A percentile compares a stretch with the other conserved stretches of the same genome.
Evolutionary conservation across 2,329 filamentous ascomycete species (phyloP).

Genomic region (Phialophora macrospora): DNA sequence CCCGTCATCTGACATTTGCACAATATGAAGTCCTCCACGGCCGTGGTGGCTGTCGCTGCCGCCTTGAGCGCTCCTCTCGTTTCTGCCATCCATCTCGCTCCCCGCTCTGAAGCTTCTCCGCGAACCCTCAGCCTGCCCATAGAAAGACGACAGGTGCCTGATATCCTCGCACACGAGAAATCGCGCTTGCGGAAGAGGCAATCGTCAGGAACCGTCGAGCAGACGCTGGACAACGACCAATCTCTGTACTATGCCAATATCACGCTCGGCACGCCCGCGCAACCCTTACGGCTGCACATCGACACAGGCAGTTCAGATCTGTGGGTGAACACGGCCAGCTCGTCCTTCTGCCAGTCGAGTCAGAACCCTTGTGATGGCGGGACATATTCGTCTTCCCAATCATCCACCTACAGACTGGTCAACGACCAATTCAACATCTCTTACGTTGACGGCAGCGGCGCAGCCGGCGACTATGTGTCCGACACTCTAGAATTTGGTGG

Average conservation of each 20-base stretch:
- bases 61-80: slow-evolving; percentile 29
- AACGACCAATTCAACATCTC: slow-evolving; percentile 82
- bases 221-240: slow-evolving; percentile 37
- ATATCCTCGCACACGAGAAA: slow-evolving; percentile 34
- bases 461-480: slow-evolving; percentile 77
- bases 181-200: slow-evolving; percentile 30
- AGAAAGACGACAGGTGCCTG: slow-evolving; percentile 28
- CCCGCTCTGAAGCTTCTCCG: slow-evolving; percentile 35
- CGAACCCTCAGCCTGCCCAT: slow-evolving; percentile 35
- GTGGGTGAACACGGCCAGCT: slow-evolving; percentile 69
- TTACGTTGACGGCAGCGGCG: slow-evolving; percentile 81
- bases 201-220: slow-evolving; percentile 26
- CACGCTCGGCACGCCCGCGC: slow-evolving; percentile 61
- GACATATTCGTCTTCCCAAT: slow-evolving; percentile 71
- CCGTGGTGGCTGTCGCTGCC: slow-evolving; percentile 20
- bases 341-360: slow-evolving; percentile 60
- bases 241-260: slow-evolving; percentile 59
- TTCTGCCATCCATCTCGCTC: slow-evolving; percentile 37
- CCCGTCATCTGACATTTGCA: too few relatives aligned
- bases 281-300: slow-evolving; percentile 61
- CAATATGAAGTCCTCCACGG: slow-evolving; percentile 24
- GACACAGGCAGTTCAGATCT: slow-evolving; percentile 69
- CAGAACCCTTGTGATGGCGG: slow-evolving; percentile 64
- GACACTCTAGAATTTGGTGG: slow-evolving; percentile 66
- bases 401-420: slow-evolving; percentile 76